phyloP scores from a whole-genome alignment of 1,284 basidiomycete species.

The Lignosus rhinocerotis region DNA sequence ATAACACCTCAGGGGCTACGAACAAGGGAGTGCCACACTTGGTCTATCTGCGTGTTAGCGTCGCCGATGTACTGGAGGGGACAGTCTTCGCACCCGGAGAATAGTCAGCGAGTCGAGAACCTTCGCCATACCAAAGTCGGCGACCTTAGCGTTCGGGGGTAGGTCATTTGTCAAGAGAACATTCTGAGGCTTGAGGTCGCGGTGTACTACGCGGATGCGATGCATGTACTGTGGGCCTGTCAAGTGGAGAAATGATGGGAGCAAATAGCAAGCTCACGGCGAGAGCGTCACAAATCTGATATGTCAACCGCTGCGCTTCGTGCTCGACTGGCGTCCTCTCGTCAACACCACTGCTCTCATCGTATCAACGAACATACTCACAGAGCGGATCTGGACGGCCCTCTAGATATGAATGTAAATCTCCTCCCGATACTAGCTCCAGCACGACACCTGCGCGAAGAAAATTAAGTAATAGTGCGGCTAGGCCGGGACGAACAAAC shows the following conservation, averaged over 20 bases:
- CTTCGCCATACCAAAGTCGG: constrained; percentile 93
- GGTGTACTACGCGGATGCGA: constrained; percentile 73
- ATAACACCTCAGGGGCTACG: constrained; percentile 83
- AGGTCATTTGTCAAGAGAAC: constrained; percentile 69
- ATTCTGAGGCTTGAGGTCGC: constrained; percentile 93
- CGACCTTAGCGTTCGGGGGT: constrained; percentile 76
- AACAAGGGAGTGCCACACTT: constrained; percentile 86
- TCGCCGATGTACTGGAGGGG: too few relatives aligned
- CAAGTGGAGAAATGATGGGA: neutral
- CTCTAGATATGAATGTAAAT: constrained; percentile 66
- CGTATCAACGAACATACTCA: constrained; percentile 37
- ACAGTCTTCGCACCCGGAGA: constrained; percentile 49
- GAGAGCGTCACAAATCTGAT: constrained; percentile 73
- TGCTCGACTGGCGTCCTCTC: constrained; percentile 48
- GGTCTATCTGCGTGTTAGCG: constrained; percentile 46
- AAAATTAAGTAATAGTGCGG: neutral
- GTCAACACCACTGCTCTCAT: neutral
- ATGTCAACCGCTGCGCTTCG: constrained; percentile 60
- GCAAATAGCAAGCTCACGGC: constrained; percentile 44
- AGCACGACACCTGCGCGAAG: constrained; percentile 7
- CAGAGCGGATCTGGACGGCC: constrained; percentile 50
- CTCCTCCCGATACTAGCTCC: constrained; percentile 14
- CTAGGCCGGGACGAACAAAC: constrained; percentile 10
- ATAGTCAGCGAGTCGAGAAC: constrained; percentile 74
- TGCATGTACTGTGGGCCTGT: constrained; percentile 65